Conservation (phyloP, 257 asterid genomes). For the Capsicum rhomboideum region DNA sequence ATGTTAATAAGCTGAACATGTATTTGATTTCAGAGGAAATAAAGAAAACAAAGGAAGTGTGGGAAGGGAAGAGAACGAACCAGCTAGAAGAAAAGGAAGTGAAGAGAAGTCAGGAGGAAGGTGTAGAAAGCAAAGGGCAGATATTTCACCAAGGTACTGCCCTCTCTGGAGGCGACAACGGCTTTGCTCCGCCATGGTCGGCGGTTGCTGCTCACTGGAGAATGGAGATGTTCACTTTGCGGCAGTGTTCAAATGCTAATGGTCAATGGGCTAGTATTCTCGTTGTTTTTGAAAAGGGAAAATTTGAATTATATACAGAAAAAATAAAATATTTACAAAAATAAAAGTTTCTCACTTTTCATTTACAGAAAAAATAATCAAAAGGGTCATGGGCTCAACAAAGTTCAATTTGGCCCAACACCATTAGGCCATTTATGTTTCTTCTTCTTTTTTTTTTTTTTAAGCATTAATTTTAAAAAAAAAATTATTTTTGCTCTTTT, state of each 20-base stretch:
- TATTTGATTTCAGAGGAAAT: not conserved
- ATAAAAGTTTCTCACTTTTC: too few relatives aligned
- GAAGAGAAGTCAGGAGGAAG: constrained; percentile 48
- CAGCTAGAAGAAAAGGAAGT: constrained; percentile 74
- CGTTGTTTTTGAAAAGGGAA: too few relatives aligned
- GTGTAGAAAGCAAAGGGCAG: constrained; percentile 83
- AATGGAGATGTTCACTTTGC: not conserved
- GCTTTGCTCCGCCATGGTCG: constrained; percentile 16
- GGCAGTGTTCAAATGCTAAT: not conserved
- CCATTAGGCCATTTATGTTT: too few relatives aligned
- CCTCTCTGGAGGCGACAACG: constrained; percentile 43
- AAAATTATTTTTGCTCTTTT: too few relatives aligned
- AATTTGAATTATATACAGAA: too few relatives aligned
- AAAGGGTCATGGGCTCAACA: too few relatives aligned
- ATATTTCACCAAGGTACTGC: constrained; percentile 78
- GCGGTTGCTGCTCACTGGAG: not conserved
- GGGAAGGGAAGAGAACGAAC: constrained; percentile 17
- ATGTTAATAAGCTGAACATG: not conserved
- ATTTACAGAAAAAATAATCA: too few relatives aligned
- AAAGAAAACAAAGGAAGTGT: not conserved
- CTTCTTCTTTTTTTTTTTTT: too few relatives aligned
- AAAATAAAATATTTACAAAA: too few relatives aligned
- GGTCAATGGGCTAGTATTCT: not conserved
- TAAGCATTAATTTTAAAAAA: too few relatives aligned
- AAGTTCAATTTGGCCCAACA: too few relatives aligned